phyloP scores from a whole-genome alignment of 169 alveolate genomes.

The Cryptosporidium canis region DNA sequence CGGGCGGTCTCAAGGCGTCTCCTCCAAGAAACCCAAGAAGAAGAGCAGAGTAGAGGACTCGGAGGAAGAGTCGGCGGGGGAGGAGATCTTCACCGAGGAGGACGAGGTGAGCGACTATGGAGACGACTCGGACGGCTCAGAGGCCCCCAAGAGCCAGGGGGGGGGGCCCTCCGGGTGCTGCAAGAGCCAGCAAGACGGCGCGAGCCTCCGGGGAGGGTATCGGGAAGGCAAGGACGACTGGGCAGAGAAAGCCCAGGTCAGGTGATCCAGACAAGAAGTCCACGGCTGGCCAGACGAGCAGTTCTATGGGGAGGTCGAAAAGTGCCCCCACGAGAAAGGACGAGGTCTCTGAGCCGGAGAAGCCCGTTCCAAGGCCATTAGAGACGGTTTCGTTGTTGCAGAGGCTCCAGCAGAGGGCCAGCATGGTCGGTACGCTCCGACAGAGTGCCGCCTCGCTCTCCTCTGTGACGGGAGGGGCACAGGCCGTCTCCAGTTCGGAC shows the following conservation, averaged over 20 bases:
- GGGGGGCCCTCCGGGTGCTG: neutral
- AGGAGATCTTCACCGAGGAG: neutral
- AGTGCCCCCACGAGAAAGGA: neutral
- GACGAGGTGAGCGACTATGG: neutral
- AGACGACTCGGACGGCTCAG: neutral
- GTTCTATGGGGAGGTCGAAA: neutral
- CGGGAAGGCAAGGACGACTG: neutral
- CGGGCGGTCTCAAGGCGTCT: neutral
- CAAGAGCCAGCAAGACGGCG: neutral
- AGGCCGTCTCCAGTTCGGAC: too few relatives aligned
- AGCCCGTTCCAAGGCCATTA: neutral
- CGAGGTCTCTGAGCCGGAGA: neutral
- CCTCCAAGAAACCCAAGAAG: neutral
- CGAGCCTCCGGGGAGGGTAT: neutral
- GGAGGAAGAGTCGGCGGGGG: neutral
- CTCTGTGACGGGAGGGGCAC: too few relatives aligned
- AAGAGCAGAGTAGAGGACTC: neutral
- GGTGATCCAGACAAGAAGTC: neutral
- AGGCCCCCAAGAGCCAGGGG: neutral
- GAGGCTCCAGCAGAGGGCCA: constrained; percentile 43
- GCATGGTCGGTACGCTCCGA: neutral
- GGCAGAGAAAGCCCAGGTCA: neutral
- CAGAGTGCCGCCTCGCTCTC: neutral
- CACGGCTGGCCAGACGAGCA: neutral
- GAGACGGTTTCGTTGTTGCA: constrained; percentile 51